Conservation (phyloP, 2,329 filamentous ascomycete species). For the Apiospora kogelbergensis region DNA sequence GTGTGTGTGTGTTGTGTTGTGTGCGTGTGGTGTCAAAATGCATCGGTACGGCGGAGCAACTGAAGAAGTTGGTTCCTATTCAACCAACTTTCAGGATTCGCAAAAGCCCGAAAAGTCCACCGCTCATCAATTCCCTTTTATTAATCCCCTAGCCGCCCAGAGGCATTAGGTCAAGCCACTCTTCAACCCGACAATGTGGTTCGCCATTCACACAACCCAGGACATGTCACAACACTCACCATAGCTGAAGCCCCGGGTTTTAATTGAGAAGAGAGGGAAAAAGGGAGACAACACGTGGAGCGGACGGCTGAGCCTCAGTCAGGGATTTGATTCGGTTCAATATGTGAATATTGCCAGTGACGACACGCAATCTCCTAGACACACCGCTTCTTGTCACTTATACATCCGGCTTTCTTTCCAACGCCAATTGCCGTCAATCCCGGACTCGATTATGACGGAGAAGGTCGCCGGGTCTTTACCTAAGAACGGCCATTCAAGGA, state of each 20-base stretch:
- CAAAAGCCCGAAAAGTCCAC: neutral
- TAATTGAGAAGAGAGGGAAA: neutral
- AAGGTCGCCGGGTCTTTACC: neutral
- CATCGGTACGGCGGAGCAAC: neutral
- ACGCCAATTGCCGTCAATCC: neutral
- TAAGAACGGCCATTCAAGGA: neutral
- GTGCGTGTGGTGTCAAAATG: conserved; percentile 1
- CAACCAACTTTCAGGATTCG: neutral
- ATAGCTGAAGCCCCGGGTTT: neutral
- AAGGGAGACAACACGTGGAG: neutral
- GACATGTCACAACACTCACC: conserved; percentile 1
- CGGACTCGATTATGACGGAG: conserved; percentile 2
- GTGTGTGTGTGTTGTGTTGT: neutral
- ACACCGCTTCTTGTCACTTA: neutral
- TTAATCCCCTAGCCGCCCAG: neutral
- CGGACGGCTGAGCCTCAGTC: neutral
- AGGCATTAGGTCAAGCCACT: neutral
- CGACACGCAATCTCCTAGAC: neutral
- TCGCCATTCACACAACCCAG: neutral
- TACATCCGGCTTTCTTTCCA: neutral
- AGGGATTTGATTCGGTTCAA: neutral
- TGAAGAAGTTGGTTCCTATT: neutral
- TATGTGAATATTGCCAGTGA: conserved; percentile 8
- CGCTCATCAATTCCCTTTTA: neutral
- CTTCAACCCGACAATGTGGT: neutral